Evolutionary conservation across 495 filamentous ascomycete species (phyloP), one percentile per base, ranked within the genome.

Genomic region (Penicillium argentinense): DNA sequence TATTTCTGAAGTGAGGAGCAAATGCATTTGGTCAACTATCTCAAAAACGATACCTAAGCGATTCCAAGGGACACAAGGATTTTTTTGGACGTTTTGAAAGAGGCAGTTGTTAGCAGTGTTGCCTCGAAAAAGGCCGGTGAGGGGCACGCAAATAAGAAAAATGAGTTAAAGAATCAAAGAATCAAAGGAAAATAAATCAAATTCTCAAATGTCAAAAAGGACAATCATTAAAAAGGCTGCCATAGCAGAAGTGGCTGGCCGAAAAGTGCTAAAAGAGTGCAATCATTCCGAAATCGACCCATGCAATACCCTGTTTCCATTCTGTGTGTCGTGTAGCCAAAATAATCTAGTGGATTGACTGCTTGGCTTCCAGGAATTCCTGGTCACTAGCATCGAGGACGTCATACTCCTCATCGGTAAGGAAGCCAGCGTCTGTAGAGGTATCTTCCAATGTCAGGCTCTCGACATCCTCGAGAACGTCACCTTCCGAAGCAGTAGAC

Each of bases 331-430:
- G n/a, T n/a, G n/a, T n/a, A n/a, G n/a, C n/a, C n/a, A n/a, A n/a
- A n/a, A n/a, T n/a, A n/a, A 18, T 27, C 25, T 51, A 69, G 16
- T 63, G 45, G n/a, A 61, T 39, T 14, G 60, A 57, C 27, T 69
- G 63, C 40, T 66, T 62, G 14, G 67, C 71, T 26, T 71, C 76
- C 45, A 85, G 62, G 47, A 78, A 86, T 64, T 98, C 93, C 60
- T 96, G 91, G 51, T 97, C 95, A 48, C 88, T 95, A 17, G 91
- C 95, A 71, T 95, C 89, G 21, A 97, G 84, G 50, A 97, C 86
- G 53, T 98, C 93, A 57, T 96, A 98, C 71, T 98, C 93, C 57
- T 97, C 93, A 54, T 98, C 93, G 9, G 95, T 97, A 68, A 95
- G 66, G 76, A 95, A 96, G 6, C 83, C 86, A 40, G 72, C 67